phyloP scores from a whole-genome alignment of 768 basidiomycete genomes.

The Russula abietina region DNA sequence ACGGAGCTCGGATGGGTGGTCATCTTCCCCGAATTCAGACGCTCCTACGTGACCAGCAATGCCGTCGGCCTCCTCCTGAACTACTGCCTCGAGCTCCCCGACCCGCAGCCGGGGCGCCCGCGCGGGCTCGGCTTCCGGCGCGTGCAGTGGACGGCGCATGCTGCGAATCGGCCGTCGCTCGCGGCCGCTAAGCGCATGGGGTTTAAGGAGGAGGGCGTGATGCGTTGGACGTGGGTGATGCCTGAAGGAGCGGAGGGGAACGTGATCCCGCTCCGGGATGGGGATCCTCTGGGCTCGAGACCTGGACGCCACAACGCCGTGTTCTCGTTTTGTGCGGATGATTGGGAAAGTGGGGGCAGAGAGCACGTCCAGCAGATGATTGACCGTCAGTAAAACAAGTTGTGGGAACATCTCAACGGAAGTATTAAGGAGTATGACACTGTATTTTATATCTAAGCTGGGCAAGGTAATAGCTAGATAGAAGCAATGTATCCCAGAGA shows the following conservation, averaged over 20 bases:
- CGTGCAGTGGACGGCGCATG: conserved; percentile 40
- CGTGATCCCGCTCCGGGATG: too few relatives aligned
- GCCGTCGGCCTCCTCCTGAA: too few relatives aligned
- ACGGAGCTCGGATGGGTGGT: conserved; percentile 16
- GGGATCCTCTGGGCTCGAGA: conserved; percentile 29
- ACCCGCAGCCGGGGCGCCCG: conserved; percentile 14
- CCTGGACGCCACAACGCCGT: conserved; percentile 44
- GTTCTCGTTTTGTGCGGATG: conserved; percentile 53
- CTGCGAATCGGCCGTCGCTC: conserved; percentile 35
- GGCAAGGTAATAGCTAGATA: neutral
- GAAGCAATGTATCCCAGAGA: neutral
- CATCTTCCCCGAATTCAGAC: conserved; percentile 15
- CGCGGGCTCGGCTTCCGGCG: conserved; percentile 41
- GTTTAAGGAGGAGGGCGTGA: conserved; percentile 39
- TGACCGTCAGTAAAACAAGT: neutral
- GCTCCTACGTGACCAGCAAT: conserved; percentile 17
- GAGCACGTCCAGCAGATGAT: too few relatives aligned
- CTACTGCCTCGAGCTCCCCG: conserved; percentile 30
- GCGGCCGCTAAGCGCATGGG: conserved; percentile 41
- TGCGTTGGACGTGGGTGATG: conserved; percentile 38
- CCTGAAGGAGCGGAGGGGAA: conserved; percentile 5
- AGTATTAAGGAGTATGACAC: neutral
- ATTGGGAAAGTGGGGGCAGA: too few relatives aligned
- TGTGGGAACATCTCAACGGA: neutral
- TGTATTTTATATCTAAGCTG: neutral